A percentile compares a stretch with the other conserved stretches of the same genome.
phyloP scores from a whole-genome alignment of 208 protist species.

The Leishmania martiniquensis region DNA sequence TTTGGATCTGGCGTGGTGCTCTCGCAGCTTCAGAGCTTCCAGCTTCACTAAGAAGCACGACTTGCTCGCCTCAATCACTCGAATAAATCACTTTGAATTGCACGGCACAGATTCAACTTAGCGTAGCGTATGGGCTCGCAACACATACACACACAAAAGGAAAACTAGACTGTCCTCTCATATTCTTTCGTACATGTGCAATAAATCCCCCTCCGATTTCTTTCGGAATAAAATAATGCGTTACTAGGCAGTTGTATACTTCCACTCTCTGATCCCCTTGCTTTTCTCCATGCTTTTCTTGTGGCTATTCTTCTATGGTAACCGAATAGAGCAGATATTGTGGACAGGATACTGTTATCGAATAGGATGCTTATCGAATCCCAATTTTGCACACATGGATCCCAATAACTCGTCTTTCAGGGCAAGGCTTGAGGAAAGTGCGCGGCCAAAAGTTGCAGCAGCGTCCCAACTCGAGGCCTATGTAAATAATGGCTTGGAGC shows the following conservation, averaged over 20 bases:
- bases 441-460: conserved; percentile 41
- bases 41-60: conserved; percentile 2
- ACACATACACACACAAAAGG: too few species aligned
- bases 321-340: neutral
- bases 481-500: conserved; percentile 75
- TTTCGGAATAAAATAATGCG: neutral
- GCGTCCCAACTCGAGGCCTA: conserved; percentile 69
- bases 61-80: too few species aligned
- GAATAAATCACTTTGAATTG: neutral
- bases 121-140: too few species aligned
- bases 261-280: neutral
- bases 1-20: too few species aligned
- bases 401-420: conserved; percentile 25
- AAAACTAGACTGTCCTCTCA: neutral
- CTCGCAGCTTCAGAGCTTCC: neutral
- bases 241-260: neutral
- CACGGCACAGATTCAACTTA: neutral
- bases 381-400: conserved; percentile 7
- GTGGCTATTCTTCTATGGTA: neutral
- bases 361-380: neutral
- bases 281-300: neutral
- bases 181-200: neutral
- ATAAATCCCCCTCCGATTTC: neutral
- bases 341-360: neutral
- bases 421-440: conserved; percentile 56